A percentile compares a stretch with the other conserved stretches of the same genome.
phyloP scores from a whole-genome alignment of 345 rosid genomes.

The Sonneratia caseolaris region DNA sequence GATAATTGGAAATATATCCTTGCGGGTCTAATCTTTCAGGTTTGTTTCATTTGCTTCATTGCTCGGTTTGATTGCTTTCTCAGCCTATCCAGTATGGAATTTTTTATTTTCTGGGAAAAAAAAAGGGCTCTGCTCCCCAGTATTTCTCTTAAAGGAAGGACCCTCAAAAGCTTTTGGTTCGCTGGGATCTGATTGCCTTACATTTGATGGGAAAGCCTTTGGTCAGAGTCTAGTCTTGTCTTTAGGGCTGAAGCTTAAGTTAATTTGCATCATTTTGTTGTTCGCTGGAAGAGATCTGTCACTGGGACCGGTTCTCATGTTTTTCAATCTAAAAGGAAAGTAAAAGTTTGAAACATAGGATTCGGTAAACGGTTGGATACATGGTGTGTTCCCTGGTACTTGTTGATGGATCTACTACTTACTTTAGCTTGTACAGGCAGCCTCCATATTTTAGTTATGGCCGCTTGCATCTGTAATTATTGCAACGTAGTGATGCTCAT shows the following conservation, averaged over 20 bases:
- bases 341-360: conserved; percentile 9
- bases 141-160: no score
- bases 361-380: conserved; percentile 30
- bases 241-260: conserved; percentile 1
- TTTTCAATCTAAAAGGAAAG: background rate
- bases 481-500: background rate
- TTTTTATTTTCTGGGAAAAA: no score
- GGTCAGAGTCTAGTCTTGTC: background rate
- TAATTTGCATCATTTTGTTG: background rate
- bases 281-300: background rate
- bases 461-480: background rate
- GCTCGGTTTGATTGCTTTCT: no score
- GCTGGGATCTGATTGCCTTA: background rate
- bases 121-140: no score
- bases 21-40: conserved; percentile 88
- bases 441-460: conserved; percentile 6
- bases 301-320: conserved; percentile 1
- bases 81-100: no score
- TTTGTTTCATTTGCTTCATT: conserved; percentile 10
- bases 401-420: conserved; percentile 18
- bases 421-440: conserved; percentile 11
- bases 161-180: background rate
- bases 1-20: conserved; percentile 89
- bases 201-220: no score
- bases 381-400: conserved; percentile 15